Evolutionary conservation across 345 rosid genomes (phyloP), one percentile per base, ranked within the genome.

Genomic region (Cardamine chenopodiifolia): DNA sequence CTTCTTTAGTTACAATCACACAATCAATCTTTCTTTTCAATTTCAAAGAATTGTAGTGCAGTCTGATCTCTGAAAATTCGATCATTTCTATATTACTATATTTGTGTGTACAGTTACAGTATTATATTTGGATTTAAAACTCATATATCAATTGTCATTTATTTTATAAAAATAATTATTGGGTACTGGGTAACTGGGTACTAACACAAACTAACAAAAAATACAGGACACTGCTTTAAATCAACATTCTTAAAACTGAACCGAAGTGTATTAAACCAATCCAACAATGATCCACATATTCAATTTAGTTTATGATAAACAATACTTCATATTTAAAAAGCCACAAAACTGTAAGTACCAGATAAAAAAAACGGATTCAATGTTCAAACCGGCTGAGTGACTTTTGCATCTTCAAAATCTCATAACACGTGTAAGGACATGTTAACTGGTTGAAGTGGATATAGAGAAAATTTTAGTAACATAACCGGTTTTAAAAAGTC

Each of bases 131-230:
- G n/a, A n/a, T n/a, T n/a, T n/a, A n/a, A n/a, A n/a, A n/a, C n/a
- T n/a, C n/a, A n/a, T n/a, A n/a, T n/a, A n/a, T n/a, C n/a, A n/a
- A n/a, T n/a, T n/a, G n/a, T n/a, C n/a, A n/a, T n/a, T n/a, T n/a
- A n/a, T 44, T 63, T 44, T n/a, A 32, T 23, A 20, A 44, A 62
- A 72, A 62, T 28, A 14, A 72, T 28, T 18, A 31, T 25, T 14
- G 17, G 42, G 8, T 39, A 72, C 53, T 62, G 44, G n/a, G n/a
- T n/a, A n/a, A n/a, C n/a, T n/a, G n/a, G n/a, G n/a, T n/a, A n/a
- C 64, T 63, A 64, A 31, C 65, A 73, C 28, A 73, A 73, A 64
- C 22, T 64, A 71, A 73, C 71, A 64, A 64, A 73, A 4, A 42
- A 63, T n/a, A 62, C 70, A 72, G 44, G 3, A 39, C 69, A 52